Conservation (phyloP, 768 basidiomycete species). For the Boletus edulis region DNA sequence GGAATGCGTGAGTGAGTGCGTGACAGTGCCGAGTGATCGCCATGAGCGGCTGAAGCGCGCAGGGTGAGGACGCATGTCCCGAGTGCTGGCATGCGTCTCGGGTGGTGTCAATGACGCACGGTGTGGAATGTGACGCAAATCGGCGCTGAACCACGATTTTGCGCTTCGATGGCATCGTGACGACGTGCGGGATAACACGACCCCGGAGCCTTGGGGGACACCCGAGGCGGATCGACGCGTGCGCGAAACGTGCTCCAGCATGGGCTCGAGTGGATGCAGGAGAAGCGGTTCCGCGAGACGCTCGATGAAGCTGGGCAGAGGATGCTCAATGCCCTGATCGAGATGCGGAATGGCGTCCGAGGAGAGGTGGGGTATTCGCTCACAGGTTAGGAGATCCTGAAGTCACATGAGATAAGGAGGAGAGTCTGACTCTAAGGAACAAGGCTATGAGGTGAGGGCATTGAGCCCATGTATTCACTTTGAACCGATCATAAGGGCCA, state of each 20-base stretch:
- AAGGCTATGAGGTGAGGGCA: too few species aligned
- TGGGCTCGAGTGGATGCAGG: conserved; percentile 68
- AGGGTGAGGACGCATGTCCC: too few species aligned
- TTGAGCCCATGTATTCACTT: too few species aligned
- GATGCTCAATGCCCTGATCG: conserved; percentile 59
- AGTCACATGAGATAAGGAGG: too few species aligned
- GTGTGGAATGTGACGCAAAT: too few species aligned
- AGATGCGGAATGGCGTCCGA: conserved; percentile 44
- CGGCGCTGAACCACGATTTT: conserved; percentile 57
- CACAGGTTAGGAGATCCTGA: conserved; percentile 25
- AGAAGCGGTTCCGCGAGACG: conserved; percentile 42
- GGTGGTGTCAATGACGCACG: too few species aligned
- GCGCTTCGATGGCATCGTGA: conserved; percentile 81
- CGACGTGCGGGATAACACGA: conserved; percentile 60
- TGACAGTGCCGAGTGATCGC: too few species aligned
- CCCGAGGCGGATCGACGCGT: conserved; percentile 56
- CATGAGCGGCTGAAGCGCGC: too few species aligned
- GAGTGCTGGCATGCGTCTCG: too few species aligned
- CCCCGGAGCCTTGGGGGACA: conserved; percentile 56
- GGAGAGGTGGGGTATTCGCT: conserved; percentile 55
- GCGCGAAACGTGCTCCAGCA: conserved; percentile 78
- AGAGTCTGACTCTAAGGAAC: too few species aligned
- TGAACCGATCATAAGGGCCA: too few species aligned
- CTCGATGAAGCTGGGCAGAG: conserved; percentile 44
- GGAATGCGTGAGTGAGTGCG: too few species aligned